Evolutionary conservation across 2,329 filamentous ascomycete genomes (phyloP).

Genomic region (Aspergillus floridensis): DNA sequence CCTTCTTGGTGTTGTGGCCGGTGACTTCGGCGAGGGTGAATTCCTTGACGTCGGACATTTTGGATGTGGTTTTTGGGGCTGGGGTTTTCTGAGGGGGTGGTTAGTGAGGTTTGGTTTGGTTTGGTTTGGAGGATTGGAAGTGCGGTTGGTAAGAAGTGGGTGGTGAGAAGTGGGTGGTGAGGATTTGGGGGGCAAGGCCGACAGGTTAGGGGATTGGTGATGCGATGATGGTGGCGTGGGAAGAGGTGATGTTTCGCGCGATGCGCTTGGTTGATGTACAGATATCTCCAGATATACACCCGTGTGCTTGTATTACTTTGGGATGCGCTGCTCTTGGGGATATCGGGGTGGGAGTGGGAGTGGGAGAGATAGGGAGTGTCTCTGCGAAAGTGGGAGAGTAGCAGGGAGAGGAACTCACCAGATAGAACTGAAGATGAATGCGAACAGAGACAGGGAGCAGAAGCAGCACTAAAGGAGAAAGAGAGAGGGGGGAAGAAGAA

Average conservation of each 20-base stretch:
- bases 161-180: no score
- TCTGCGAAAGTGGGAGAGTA: background rate
- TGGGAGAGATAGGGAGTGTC: background rate
- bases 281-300: no score
- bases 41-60: conserved; percentile 56
- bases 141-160: no score
- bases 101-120: background rate
- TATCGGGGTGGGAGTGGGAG: background rate
- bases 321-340: no score
- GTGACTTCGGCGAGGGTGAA: conserved; percentile 79
- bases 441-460: conserved; percentile 1
- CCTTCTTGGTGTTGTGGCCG: conserved; percentile 86
- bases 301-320: no score
- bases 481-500: conserved; percentile 4
- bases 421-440: conserved; percentile 1
- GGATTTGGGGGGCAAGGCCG: no score
- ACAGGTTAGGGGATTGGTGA: no score
- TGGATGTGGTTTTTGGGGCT: background rate
- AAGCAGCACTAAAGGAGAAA: conserved; percentile 8
- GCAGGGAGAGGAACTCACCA: conserved; percentile 5
- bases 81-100: background rate
- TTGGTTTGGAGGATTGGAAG: background rate
- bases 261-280: no score
- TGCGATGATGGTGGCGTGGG: no score
- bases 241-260: no score